Conservation (phyloP, 2,329 filamentous ascomycete species). For the Trichoderma hamatum region DNA sequence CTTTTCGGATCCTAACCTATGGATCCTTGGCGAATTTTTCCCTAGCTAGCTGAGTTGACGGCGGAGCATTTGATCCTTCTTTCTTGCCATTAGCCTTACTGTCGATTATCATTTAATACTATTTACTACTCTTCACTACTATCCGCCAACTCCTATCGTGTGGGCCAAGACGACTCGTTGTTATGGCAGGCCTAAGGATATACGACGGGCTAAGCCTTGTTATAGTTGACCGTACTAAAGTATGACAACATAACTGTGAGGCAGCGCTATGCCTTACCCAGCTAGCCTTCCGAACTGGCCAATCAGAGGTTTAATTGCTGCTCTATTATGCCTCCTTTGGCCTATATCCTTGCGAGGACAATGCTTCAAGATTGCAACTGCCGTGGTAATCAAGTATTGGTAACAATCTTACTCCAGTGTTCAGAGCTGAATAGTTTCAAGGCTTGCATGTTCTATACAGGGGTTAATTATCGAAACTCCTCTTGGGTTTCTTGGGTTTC, state of each 20-base stretch:
- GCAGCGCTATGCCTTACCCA: background rate
- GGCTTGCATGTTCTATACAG: background rate
- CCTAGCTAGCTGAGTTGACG: background rate
- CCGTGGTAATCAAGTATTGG: background rate
- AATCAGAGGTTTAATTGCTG: background rate
- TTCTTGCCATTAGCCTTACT: background rate
- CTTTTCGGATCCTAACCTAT: conserved; percentile 28
- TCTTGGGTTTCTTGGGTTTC: background rate
- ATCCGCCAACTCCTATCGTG: background rate
- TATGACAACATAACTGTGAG: background rate
- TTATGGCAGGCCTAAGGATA: background rate
- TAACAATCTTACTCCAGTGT: background rate
- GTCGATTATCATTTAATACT: background rate
- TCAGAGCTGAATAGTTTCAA: background rate
- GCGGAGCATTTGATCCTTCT: background rate
- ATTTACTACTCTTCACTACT: background rate
- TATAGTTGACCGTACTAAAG: background rate
- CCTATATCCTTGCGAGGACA: background rate
- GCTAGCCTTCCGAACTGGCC: background rate
- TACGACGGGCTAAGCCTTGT: background rate
- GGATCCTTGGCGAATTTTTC: conserved; percentile 12
- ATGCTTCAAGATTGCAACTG: background rate
- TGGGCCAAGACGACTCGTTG: background rate
- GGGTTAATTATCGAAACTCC: background rate
- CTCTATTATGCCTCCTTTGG: background rate